phyloP scores from a whole-genome alignment of 192 early-diverging fungal genomes.

The Spinellus fusiger region DNA sequence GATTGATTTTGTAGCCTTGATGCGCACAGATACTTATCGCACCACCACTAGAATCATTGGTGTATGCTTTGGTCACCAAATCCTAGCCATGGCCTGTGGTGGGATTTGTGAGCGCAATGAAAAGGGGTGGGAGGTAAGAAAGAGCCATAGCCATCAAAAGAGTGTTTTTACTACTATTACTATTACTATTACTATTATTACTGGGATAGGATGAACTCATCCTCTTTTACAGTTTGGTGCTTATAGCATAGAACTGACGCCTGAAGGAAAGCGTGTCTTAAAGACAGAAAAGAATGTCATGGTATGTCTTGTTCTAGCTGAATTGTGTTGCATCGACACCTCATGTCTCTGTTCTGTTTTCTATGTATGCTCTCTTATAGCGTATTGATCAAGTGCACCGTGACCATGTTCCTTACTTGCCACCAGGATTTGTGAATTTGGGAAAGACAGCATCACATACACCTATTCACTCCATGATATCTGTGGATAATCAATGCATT shows the following conservation, averaged over 20 bases:
- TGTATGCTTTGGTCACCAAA: conserved; percentile 85
- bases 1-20: conserved; percentile 41
- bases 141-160: neutral
- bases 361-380: conserved; percentile 9
- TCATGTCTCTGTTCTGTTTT: conserved; percentile 4
- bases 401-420: conserved; percentile 59
- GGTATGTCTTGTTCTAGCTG: conserved; percentile 5
- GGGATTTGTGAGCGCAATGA: conserved; percentile 51
- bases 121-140: conserved; percentile 70
- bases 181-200: too few species aligned
- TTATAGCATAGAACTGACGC: conserved; percentile 30
- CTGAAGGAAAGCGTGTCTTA: conserved; percentile 32
- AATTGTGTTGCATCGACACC: neutral
- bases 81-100: conserved; percentile 63
- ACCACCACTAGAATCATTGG: conserved; percentile 39
- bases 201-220: too few species aligned
- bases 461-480: conserved; percentile 54
- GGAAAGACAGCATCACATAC: conserved; percentile 47
- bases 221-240: conserved; percentile 37
- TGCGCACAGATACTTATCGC: conserved; percentile 2
- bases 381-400: conserved; percentile 61
- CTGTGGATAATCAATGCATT: conserved; percentile 45
- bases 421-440: conserved; percentile 51
- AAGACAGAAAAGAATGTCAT: conserved; percentile 12
- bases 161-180: too few species aligned